phyloP scores from a whole-genome alignment of 2,329 filamentous ascomycete species.

The Pseudogymnoascus sp. region DNA sequence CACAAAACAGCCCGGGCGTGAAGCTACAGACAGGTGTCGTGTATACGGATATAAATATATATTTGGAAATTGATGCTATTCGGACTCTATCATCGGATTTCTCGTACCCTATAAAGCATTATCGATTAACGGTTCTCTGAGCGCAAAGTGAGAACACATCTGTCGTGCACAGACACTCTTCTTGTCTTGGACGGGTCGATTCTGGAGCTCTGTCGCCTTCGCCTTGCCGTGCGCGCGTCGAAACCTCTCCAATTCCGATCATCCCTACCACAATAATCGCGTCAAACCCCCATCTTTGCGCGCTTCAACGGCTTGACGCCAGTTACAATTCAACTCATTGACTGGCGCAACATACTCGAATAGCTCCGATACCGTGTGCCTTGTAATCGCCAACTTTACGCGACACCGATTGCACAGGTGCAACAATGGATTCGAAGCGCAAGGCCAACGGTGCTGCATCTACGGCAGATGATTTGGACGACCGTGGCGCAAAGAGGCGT shows the following conservation, averaged over 20 bases:
- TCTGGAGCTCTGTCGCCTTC: conserved; percentile 7
- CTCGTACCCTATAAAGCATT: background rate
- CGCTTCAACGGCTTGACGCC: conserved; percentile 5
- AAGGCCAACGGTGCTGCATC: conserved; percentile 37
- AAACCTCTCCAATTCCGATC: conserved; percentile 7
- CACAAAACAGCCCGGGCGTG: background rate
- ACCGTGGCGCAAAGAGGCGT: conserved; percentile 49
- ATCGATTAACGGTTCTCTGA: background rate
- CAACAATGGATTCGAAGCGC: conserved; percentile 40
- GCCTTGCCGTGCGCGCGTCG: conserved; percentile 6
- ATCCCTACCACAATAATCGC: conserved; percentile 9
- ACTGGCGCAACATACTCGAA: conserved; percentile 5
- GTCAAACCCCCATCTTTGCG: conserved; percentile 7
- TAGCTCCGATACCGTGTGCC: background rate
- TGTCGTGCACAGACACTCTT: conserved; percentile 4
- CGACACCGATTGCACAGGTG: conserved; percentile 1
- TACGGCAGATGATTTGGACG: conserved; percentile 38
- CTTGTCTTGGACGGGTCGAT: background rate
- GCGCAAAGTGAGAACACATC: conserved; percentile 3
- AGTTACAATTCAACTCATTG: conserved; percentile 6
- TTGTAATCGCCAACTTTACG: conserved; percentile 3
- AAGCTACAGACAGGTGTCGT: background rate
- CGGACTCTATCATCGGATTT: conserved; percentile 1
- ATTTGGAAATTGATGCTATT: conserved; percentile 3
- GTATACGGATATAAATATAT: background rate